phyloP scores from a whole-genome alignment of 2,329 filamentous ascomycete species.

The Pezicula rhizophila region DNA sequence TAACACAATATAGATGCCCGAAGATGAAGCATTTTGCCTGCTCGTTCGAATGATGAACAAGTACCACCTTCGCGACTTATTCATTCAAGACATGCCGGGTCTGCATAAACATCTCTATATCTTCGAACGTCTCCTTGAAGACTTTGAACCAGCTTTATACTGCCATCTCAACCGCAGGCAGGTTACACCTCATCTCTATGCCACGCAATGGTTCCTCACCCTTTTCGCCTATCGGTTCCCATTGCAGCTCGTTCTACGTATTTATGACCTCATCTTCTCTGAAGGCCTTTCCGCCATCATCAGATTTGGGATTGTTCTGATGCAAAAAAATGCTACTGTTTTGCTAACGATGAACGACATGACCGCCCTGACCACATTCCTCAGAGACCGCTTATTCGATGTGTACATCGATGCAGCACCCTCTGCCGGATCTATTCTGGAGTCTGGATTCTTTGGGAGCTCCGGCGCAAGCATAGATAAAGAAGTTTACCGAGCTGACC shows the following conservation, averaged over 20 bases:
- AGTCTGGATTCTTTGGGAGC: slow-evolving; percentile 95
- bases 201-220: slow-evolving; percentile 97
- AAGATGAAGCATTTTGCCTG: slow-evolving; percentile 92
- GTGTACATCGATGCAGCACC: slow-evolving; percentile 94
- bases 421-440: slow-evolving; percentile 85
- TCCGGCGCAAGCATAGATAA: slow-evolving; percentile 86
- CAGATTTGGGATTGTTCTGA: slow-evolving; percentile 89
- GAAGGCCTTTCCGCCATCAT: slow-evolving; percentile 91
- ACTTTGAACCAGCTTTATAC: slow-evolving; percentile 88
- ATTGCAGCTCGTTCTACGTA: slow-evolving; percentile 87
- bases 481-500: slow-evolving; percentile 90
- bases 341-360: slow-evolving; percentile 86
- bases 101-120: slow-evolving; percentile 90
- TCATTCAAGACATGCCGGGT: slow-evolving; percentile 93
- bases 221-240: slow-evolving; percentile 98
- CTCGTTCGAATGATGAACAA: slow-evolving; percentile 95
- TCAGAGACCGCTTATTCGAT: slow-evolving; percentile 93
- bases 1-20: slow-evolving; percentile 65
- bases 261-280: slow-evolving; percentile 91
- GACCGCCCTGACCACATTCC: slow-evolving; percentile 77
- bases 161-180: slow-evolving; percentile 85
- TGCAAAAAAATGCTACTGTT: slow-evolving; percentile 83
- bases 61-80: slow-evolving; percentile 86
- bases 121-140: slow-evolving; percentile 89
- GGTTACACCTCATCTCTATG: slow-evolving; percentile 88